Evolutionary conservation across 208 protist genomes (phyloP), one percentile per base, ranked within the genome.

Genomic region (Angomonas ambiguus): DNA sequence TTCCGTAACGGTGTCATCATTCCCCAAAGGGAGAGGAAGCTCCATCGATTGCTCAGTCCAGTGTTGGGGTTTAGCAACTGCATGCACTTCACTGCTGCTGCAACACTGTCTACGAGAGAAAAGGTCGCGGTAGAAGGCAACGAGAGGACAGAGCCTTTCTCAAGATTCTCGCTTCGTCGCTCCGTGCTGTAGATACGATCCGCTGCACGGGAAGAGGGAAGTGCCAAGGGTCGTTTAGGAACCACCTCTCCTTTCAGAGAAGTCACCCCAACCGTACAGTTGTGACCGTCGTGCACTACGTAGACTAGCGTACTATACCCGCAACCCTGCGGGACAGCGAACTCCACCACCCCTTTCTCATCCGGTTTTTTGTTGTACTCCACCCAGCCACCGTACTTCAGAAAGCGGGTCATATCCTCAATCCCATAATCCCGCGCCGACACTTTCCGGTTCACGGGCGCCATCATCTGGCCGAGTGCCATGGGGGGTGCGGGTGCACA

Each of bases 261-360:
- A 5, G 35, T 13, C 8, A 41, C 35, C 61, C 22, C 35, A 18
- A 56, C 61, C 38, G 55, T 25, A 11, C 42, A n/a, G 42, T 30
- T 51, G 2, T 24, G 31, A 13, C 61, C n/a, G 53, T 69, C 64
- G 16, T 56, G 32, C 34, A 58, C 64, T 18, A 62, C 51, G 5
- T 48, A 22, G 18, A 69, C 64, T 1, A 69, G 64, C 38, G 64
- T 69, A 22, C 49, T 55, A 53, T 60, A 69, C 1, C 64, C 53
- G 13, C 35, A n/a, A 22, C 25, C 35, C 51, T 13, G 20, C 0
- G 49, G 64, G 22, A 69, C 64, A 1, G 16, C 1, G 30, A 69
- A 58, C 4, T 10, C 13, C 51, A 69, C 64, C 32, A 34, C 18
- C 13, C 51, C 62, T 2, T n/a, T 59, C 18, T 5, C 51, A 2